phyloP scores from a whole-genome alignment of 2,329 filamentous ascomycete genomes.

The Claviceps citrina region DNA sequence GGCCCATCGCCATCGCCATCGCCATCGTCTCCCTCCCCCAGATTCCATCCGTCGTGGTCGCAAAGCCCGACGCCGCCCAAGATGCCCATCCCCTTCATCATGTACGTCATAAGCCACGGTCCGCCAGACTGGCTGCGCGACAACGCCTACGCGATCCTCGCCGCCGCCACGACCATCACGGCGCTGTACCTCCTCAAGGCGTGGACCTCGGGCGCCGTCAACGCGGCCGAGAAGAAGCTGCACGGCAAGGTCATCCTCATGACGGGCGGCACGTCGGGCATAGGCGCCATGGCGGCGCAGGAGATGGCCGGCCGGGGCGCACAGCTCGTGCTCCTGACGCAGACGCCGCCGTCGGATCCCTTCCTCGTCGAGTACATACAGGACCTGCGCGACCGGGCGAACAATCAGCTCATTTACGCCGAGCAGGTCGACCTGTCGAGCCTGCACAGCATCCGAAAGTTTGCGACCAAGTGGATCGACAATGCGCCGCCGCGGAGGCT shows the following conservation, averaged over 20 bases:
- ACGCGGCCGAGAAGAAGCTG: constrained; percentile 66
- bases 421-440: constrained; percentile 85
- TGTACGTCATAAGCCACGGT: constrained; percentile 31
- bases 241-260: constrained; percentile 89
- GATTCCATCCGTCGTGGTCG: not conserved
- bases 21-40: not conserved
- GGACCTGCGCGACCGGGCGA: constrained; percentile 60
- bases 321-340: constrained; percentile 80
- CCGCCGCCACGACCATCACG: constrained; percentile 21
- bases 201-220: constrained; percentile 62
- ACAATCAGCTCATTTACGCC: constrained; percentile 82
- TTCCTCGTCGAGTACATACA: constrained; percentile 89
- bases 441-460: constrained; percentile 78
- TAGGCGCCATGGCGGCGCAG: constrained; percentile 63
- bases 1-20: no score
- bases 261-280: constrained; percentile 85
- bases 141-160: constrained; percentile 27
- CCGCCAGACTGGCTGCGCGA: constrained; percentile 32
- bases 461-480: constrained; percentile 96
- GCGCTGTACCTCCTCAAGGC: constrained; percentile 43
- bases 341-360: constrained; percentile 63
- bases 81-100: constrained; percentile 39
- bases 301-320: constrained; percentile 69
- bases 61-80: constrained; percentile 9
- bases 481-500: constrained; percentile 77